phyloP scores from a whole-genome alignment of 2,329 filamentous ascomycete genomes.

The Stromatinia cepivora region DNA sequence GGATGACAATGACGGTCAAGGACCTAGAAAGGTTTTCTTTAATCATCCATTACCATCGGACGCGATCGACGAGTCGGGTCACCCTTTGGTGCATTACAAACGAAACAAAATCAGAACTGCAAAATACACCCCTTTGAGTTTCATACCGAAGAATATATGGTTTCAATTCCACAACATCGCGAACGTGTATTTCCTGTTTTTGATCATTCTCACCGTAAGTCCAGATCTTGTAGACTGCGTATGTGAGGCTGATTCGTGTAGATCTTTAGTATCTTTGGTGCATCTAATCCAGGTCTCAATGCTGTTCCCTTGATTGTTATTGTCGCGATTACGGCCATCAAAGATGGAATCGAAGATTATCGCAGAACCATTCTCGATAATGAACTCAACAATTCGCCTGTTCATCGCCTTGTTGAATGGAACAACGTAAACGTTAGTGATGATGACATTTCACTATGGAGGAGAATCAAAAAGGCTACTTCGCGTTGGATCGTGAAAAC shows the following conservation, averaged over 20 bases:
- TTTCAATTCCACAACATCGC: conserved; percentile 98
- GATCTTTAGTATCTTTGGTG: conserved; percentile 97
- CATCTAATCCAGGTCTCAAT: conserved; percentile 83
- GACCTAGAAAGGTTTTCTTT: conserved; percentile 71
- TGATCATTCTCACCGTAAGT: conserved; percentile 91
- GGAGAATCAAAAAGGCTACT: conserved; percentile 85
- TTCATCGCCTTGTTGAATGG: conserved; percentile 86
- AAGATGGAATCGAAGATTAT: conserved; percentile 95
- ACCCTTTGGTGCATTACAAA: conserved; percentile 67
- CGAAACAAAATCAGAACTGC: conserved; percentile 97
- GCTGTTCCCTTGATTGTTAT: conserved; percentile 93
- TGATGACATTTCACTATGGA: conserved; percentile 83
- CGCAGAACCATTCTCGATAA: conserved; percentile 87
- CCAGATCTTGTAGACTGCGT: background rate
- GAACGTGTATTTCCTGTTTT: conserved; percentile 97
- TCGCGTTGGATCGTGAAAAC: conserved; percentile 41
- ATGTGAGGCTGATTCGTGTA: conserved; percentile 45
- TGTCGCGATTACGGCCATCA: conserved; percentile 81
- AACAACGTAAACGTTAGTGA: conserved; percentile 90
- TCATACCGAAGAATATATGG: conserved; percentile 95
- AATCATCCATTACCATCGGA: conserved; percentile 77
- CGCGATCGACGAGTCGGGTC: conserved; percentile 77
- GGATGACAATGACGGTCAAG: conserved; percentile 44
- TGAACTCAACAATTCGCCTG: conserved; percentile 92
- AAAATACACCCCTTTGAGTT: conserved; percentile 94